Evolutionary conservation across 2,329 filamentous ascomycete genomes (phyloP), one percentile per base, ranked within the genome.

Genomic region (Periconia macrospinosa): DNA sequence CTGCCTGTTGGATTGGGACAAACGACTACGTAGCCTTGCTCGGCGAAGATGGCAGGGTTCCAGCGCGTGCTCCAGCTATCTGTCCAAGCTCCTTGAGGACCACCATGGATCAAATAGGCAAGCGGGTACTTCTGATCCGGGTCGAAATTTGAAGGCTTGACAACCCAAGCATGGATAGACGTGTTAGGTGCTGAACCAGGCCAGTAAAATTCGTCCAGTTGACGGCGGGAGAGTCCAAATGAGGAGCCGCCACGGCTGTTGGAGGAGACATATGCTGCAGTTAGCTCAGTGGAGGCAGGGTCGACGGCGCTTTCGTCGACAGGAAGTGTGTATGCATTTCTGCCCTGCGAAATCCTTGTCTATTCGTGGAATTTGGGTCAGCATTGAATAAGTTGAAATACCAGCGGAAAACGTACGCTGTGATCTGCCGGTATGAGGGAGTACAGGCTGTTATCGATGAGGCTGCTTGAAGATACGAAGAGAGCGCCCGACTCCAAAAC

Each of bases 21-120:
- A 45, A 96, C 85, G 19, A 89, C 90, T 3, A 96, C 83, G 68
- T 94, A 96, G 44, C 91, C 91, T 75, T 93, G 90, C 71, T 95
- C 91, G 3, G 91, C 91, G 68, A 91, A 95, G 10, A 93, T 82
- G 55, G 89, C 90, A 1, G 89, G 88, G 69, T 95, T 95, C 91
- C 91, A 96, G 17, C 91, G 81, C 2, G 87, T 91, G 70, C 83
- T 88, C 90, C 91, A 95, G 27, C 81, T 79, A 65, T 94, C 88
- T 30, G 73, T 77, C 87, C 89, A 93, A 0, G 89, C 84, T 19
- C 86, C 84, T 70, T 94, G 90, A 0, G 91, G 91, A 0, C 91
- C 91, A 50, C 91, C 91, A 66, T 96, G 91, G 57, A 95, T 89
- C 41, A 92, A 77, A 68, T 92, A 87, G 1, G 88, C 85, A 5